A percentile compares a stretch with the other conserved stretches of the same genome.
Evolutionary conservation across 129 eudicot species (phyloP).

Genomic region (Tanacetum coccineum): DNA sequence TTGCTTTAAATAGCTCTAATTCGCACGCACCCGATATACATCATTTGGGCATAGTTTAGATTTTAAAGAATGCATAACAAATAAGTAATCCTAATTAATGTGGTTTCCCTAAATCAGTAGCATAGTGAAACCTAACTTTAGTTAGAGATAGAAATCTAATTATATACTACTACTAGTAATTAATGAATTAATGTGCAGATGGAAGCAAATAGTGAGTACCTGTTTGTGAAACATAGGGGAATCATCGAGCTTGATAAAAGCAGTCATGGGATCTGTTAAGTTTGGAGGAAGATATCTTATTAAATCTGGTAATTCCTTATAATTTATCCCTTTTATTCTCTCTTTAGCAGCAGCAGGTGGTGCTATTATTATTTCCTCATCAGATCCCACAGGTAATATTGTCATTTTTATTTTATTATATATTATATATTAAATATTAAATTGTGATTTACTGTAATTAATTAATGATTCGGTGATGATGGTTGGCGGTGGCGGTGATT

Average conservation of each 20-base stretch:
- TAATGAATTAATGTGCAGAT: conserved; percentile 4
- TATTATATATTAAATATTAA: neutral
- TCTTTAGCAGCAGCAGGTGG: neutral
- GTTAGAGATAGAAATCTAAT: neutral
- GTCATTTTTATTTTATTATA: neutral
- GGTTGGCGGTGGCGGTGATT: conserved; percentile 21
- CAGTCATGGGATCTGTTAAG: conserved; percentile 43
- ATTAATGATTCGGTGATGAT: conserved; percentile 8
- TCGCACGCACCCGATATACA: too few relatives aligned
- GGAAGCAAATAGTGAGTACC: too few relatives aligned
- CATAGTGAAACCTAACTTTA: neutral
- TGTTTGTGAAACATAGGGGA: conserved; percentile 95
- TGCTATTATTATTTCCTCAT: neutral
- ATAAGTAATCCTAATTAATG: neutral
- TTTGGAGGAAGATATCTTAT: conserved; percentile 12
- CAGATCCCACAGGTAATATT: conserved; percentile 31
- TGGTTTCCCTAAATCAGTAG: conserved; percentile 25
- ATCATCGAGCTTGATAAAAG: conserved; percentile 88
- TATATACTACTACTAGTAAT: too few relatives aligned
- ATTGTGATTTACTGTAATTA: neutral
- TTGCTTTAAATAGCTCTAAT: too few relatives aligned
- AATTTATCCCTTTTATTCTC: conserved; percentile 12
- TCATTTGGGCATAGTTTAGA: too few relatives aligned
- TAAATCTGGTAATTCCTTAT: conserved; percentile 26
- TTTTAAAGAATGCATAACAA: too few relatives aligned